Percentiles rank a stretch among this genome's conserved stretches.
Evolutionary conservation across 371 early-diverging fungal species (phyloP).

Genomic region (Synchytrium microbalum): DNA sequence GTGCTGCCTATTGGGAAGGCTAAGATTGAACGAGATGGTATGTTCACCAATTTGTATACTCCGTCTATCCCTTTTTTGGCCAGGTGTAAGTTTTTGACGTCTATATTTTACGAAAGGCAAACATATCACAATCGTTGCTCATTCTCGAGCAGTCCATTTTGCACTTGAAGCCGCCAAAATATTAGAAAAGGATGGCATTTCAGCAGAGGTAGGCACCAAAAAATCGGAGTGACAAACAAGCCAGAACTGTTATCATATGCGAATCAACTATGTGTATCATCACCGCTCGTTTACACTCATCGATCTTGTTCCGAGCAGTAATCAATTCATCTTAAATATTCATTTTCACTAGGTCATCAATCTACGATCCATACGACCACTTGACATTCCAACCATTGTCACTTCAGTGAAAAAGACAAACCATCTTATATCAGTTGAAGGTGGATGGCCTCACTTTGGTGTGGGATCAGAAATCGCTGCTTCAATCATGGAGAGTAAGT

Average conservation of each 20-base stretch:
- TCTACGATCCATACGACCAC: conserved; percentile 94
- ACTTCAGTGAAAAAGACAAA: conserved; percentile 96
- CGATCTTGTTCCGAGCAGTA: background rate
- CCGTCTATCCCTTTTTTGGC: background rate
- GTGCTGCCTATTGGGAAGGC: conserved; percentile 94
- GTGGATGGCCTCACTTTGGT: conserved; percentile 96
- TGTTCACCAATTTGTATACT: conserved; percentile 10
- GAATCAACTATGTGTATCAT: conserved; percentile 34
- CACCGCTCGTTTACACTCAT: too few species aligned
- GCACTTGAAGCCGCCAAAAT: conserved; percentile 87
- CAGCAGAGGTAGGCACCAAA: conserved; percentile 46
- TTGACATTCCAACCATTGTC: conserved; percentile 91
- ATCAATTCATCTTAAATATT: background rate
- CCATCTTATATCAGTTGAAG: conserved; percentile 95
- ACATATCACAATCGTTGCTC: conserved; percentile 93
- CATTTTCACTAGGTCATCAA: conserved; percentile 81
- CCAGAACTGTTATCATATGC: too few species aligned
- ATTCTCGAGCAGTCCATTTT: conserved; percentile 87
- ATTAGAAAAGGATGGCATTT: conserved; percentile 79
- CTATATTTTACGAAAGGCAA: conserved; percentile 36
- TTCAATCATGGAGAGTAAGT: conserved; percentile 81
- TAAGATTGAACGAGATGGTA: conserved; percentile 86
- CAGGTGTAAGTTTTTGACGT: background rate
- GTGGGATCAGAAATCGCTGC: conserved; percentile 97
- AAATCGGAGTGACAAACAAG: too few species aligned